Evolutionary conservation across 495 filamentous ascomycete species (phyloP).

Genomic region (Antarctomyces pellizariae): DNA sequence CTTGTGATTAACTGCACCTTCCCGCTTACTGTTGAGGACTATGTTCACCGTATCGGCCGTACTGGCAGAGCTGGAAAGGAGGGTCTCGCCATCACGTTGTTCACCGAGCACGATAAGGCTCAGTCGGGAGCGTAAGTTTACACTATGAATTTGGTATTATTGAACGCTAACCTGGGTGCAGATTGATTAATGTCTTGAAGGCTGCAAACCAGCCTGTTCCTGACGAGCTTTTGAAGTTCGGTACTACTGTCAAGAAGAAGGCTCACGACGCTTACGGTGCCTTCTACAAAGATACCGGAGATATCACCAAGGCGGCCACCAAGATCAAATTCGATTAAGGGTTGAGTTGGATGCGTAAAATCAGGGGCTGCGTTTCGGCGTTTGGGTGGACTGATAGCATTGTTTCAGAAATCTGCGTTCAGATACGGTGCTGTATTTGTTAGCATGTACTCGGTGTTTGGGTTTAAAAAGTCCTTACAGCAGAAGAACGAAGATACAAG

Average conservation of each 20-base stretch:
- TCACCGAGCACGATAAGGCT: slow-evolving; percentile 82
- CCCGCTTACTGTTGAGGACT: slow-evolving; percentile 63
- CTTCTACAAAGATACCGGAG: slow-evolving; percentile 60
- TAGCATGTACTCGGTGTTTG: too few species aligned
- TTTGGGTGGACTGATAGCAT: slow-evolving; percentile 21
- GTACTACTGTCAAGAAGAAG: slow-evolving; percentile 98
- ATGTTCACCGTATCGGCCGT: slow-evolving; percentile 89
- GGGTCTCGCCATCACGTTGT: slow-evolving; percentile 78
- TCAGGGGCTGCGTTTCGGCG: slow-evolving; percentile 1
- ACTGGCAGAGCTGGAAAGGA: slow-evolving; percentile 81
- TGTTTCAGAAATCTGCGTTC: slow-evolving; percentile 33
- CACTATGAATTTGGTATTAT: not conserved
- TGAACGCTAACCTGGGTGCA: slow-evolving; percentile 8
- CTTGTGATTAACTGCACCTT: slow-evolving; percentile 74
- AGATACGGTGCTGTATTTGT: slow-evolving; percentile 23
- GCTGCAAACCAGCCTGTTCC: slow-evolving; percentile 75
- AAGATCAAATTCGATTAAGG: slow-evolving; percentile 80
- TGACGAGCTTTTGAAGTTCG: slow-evolving; percentile 73
- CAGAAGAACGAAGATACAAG: too few species aligned
- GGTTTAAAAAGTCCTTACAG: too few species aligned
- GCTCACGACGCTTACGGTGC: slow-evolving; percentile 77
- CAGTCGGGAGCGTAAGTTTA: slow-evolving; percentile 56
- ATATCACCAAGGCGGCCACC: slow-evolving; percentile 55
- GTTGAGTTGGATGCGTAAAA: slow-evolving; percentile 1
- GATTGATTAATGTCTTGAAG: slow-evolving; percentile 75